Base-by-base conservation (phyloP, 179 eudicot species). In the Corrigiola litoralis region DNA sequence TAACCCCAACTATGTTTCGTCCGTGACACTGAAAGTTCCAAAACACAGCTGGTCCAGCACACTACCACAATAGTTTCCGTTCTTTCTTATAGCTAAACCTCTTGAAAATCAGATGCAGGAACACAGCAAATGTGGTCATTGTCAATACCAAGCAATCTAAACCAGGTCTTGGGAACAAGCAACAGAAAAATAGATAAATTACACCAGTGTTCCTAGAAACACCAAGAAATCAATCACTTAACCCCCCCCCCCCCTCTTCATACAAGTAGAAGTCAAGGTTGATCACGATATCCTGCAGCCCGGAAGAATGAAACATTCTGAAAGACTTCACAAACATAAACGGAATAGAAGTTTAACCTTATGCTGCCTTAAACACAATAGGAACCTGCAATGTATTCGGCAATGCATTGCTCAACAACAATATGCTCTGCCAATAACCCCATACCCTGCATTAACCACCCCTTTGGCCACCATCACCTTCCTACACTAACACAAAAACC, bases 361-460 rank as follows among this genome's bases (percentile, higher is more conserved):
- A n/a, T n/a, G n/a, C n/a, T n/a, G n/a, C 89, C 70, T 76, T 86
- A 23, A 94, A 78, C 42, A 94, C 87, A 55, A 9, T 66, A 52
- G 90, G 82, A 72, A 88, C 88, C 77, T 87, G 96, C 80, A 72
- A 71, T 56, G 85, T 71, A 74, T 86, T 94, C 0, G 97, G 94
- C 97, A 91, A 88, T 17, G 77, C 80, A 45, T 78, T 73, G 65
- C 76, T 82, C 59, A 78, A 48, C 48, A 69, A 67, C 74, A 74
- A 45, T 60, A 70, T 68, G 13, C 77, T 66, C 74, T 74, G 79
- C 73, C 85, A 57, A 82, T 36, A 57, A 81, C 76, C 36, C 79
- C 88, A 74, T 70, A 77, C 14, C 85, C 80, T 4, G 75, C 84
- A 73, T 69, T 66, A 21, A 75, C 74, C 65, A 78, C 77, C 49